Evolutionary conservation across 202 grass and related monocot genomes (phyloP).

Genomic region (Schoenoplectus tabernaemontani): DNA sequence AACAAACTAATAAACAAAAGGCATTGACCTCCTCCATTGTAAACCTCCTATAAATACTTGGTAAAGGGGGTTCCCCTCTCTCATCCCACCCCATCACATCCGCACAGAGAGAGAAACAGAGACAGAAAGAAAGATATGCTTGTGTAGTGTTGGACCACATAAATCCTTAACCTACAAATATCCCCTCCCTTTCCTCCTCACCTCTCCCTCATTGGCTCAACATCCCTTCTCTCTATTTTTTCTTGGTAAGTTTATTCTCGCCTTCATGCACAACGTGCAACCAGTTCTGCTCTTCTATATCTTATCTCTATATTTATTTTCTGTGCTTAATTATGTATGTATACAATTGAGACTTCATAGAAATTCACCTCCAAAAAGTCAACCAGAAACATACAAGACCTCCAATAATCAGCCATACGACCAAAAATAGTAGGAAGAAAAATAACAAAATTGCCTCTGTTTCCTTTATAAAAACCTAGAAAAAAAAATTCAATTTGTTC

Average conservation of each 20-base stretch:
- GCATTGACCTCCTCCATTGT: slow-evolving; percentile 37
- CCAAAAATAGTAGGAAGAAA: neutral
- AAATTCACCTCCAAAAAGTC: neutral
- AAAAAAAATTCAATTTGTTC: neutral
- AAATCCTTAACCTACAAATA: slow-evolving; percentile 22
- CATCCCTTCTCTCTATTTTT: neutral
- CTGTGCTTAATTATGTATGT: neutral
- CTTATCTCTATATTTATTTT: neutral
- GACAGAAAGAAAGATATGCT: slow-evolving; percentile 18
- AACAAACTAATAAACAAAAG: slow-evolving; percentile 56
- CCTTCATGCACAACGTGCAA: slow-evolving; percentile 7
- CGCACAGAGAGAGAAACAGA: slow-evolving; percentile 10
- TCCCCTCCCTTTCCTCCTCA: slow-evolving; percentile 20
- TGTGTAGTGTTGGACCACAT: slow-evolving; percentile 22
- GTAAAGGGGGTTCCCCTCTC: slow-evolving; percentile 6
- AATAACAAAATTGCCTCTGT: neutral
- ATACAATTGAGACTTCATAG: slow-evolving; percentile 2
- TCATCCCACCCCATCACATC: slow-evolving; percentile 7
- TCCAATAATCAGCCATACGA: neutral
- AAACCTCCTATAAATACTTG: slow-evolving; percentile 55
- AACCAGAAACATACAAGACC: neutral
- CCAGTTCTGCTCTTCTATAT: neutral
- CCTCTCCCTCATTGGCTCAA: slow-evolving; percentile 18
- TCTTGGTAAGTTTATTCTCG: slow-evolving; percentile 39
- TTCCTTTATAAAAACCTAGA: neutral